phyloP scores from a whole-genome alignment of 768 basidiomycete species.

The Rhizopogon sp. region DNA sequence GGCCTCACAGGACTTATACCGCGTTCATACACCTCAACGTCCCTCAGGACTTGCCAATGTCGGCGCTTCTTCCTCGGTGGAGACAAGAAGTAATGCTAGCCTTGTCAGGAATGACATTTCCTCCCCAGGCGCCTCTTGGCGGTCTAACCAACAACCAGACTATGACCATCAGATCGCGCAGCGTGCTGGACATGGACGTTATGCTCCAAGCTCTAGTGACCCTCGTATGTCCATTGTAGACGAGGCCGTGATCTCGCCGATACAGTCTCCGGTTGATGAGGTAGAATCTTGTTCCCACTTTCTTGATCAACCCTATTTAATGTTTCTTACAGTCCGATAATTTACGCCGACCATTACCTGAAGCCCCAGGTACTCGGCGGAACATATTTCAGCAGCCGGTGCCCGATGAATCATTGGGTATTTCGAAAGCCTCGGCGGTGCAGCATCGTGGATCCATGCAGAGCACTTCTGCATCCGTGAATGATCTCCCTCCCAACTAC shows the following conservation, averaged over 20 bases:
- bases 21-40: slow-evolving; percentile 7
- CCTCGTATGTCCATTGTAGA: slow-evolving; percentile 7
- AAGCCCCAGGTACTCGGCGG: slow-evolving; percentile 12
- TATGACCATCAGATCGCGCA: neutral
- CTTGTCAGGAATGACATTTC: slow-evolving; percentile 7
- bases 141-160: slow-evolving; percentile 6
- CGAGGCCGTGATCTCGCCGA: neutral
- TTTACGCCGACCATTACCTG: slow-evolving; percentile 16
- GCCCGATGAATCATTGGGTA: neutral
- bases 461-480: slow-evolving; percentile 8
- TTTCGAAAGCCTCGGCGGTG: neutral
- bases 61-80: slow-evolving; percentile 17
- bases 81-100: slow-evolving; percentile 11
- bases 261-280: slow-evolving; percentile 10
- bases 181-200: neutral
- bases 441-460: slow-evolving; percentile 3
- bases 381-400: neutral
- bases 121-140: neutral
- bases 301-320: neutral
- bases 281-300: slow-evolving; percentile 3
- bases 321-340: slow-evolving; percentile 2
- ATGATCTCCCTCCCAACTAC: slow-evolving; percentile 21
- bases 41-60: neutral
- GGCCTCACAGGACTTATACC: slow-evolving; percentile 10
- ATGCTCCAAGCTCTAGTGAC: slow-evolving; percentile 4